A percentile compares a stretch with the other conserved stretches of the same genome.
These are phyloP conservation scores for Alternaria sp. DNA, from an alignment of 2,329 filamentous ascomycete species.

Conservation along the genomic window DNA sequence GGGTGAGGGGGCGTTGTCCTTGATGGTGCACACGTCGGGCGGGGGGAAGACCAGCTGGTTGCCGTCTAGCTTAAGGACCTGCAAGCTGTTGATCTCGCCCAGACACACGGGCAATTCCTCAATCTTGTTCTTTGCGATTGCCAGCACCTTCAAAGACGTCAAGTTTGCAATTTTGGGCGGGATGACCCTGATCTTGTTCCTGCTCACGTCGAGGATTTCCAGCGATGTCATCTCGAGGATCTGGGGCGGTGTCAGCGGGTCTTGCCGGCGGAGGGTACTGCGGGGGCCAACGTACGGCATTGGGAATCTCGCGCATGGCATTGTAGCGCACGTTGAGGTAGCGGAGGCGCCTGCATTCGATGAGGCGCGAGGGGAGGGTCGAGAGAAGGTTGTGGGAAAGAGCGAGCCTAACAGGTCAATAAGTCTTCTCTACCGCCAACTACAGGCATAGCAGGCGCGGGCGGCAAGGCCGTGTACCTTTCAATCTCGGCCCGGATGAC, in stretches of 20 bases:
- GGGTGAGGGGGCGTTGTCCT: constrained; percentile 51
- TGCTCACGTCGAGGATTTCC: constrained; percentile 90
- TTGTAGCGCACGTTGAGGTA: constrained; percentile 85
- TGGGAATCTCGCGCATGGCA: constrained; percentile 70
- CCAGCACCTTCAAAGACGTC: constrained; percentile 85
- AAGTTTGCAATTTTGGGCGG: constrained; percentile 81
- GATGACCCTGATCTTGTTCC: constrained; percentile 80
- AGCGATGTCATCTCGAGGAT: constrained; percentile 84
- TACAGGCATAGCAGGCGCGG: background rate
- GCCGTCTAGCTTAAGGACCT: constrained; percentile 87
- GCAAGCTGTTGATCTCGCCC: constrained; percentile 87
- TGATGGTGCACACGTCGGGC: constrained; percentile 52
- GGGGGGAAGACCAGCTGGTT: constrained; percentile 84
- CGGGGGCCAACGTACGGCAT: constrained; percentile 59
- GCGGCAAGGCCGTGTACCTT: constrained; percentile 57
- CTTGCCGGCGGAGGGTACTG: background rate
- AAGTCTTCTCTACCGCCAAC: background rate
- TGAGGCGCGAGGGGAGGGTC: constrained; percentile 72
- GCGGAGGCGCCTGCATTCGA: constrained; percentile 77
- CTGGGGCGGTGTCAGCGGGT: constrained; percentile 55
- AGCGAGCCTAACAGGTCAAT: constrained; percentile 65
- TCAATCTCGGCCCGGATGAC: constrained; percentile 77
- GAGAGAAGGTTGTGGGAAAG: constrained; percentile 80
- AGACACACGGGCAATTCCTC: constrained; percentile 82
- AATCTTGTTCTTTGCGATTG: constrained; percentile 85